These are phyloP conservation scores for Teunomyces lycoperdinae DNA, from an alignment of 805 yeast species.

Conservation along the genomic window DNA sequence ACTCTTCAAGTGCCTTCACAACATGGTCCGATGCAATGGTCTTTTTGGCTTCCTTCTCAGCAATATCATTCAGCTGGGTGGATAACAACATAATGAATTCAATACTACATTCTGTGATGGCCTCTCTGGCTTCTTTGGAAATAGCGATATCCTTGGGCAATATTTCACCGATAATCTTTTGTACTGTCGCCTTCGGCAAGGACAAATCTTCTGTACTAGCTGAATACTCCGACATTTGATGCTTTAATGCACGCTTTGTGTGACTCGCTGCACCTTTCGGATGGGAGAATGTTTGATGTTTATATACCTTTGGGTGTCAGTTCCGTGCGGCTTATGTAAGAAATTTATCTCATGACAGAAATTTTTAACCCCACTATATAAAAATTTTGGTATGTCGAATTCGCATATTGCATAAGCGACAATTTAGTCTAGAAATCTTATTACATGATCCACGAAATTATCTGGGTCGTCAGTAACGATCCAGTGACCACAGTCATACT, in stretches of 20 bases:
- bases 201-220: constrained; percentile 37
- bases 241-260: not conserved
- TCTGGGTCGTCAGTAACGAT: constrained; percentile 39
- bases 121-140: constrained; percentile 91
- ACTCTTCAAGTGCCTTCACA: constrained; percentile 77
- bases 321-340: constrained; percentile 4
- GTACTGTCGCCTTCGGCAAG: constrained; percentile 80
- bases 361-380: not conserved
- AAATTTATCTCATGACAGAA: not conserved
- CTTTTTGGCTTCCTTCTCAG: constrained; percentile 92
- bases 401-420: not conserved
- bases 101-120: constrained; percentile 92
- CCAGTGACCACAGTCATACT: constrained; percentile 37
- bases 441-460: constrained; percentile 17
- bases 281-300: not conserved
- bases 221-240: constrained; percentile 39
- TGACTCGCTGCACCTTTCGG: not conserved
- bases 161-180: constrained; percentile 87
- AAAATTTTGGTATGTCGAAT: not conserved
- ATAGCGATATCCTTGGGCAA: constrained; percentile 85
- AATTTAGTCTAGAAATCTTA: constrained; percentile 3
- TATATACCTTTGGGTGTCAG: constrained; percentile 1
- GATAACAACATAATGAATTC: constrained; percentile 94
- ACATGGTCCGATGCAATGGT: constrained; percentile 97
- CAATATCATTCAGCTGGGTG: constrained; percentile 91